Evolutionary conservation across 257 asterid genomes (phyloP), one percentile per base, ranked within the genome.

Genomic region (Nicotiana sylvestris): DNA sequence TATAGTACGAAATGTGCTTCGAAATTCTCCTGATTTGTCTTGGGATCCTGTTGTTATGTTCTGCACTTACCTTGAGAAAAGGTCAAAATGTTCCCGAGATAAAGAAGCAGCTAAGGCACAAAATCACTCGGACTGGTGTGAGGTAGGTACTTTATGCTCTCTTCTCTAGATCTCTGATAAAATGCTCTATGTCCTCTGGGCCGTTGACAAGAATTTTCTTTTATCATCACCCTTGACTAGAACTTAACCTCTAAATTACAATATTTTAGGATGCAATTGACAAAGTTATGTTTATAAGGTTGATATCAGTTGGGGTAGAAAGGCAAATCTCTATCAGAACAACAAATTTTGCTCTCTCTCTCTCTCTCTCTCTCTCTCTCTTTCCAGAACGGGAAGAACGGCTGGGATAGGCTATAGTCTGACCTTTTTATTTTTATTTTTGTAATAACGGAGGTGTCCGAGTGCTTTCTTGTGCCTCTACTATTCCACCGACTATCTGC

Each of bases 11-110:
- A 89, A 92, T 86, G 92, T 93, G 83, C 89, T 94, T 65, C 89
- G 76, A 84, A 82, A 87, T 61, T 81, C 87, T 60, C 81, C 91
- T 17, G 84, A 79, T 84, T 86, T 90, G 87, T 86, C 91, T 78
- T 96, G 99, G 99, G 98, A 96, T 83, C 99, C 99, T 21, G 83
- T 93, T 85, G 72, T 79, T 70, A 91, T 96, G 98, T 91, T 96
- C 85, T 85, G 91, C 81, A 85, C 88, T 68, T 94, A 93, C 84
- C 88, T 96, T 87, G 98, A 96, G 89, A 91, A 87, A 62, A 86
- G 86, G 83, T 85, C 96, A 46, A 90, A 83, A 57, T 85, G 92
- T 82, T 88, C 82, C 60, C 83, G 67, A 33, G 90, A 83, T 67
- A 88, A 87, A 81, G 88, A 84, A n/a, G 46, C 83, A 55, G 65